Percentiles rank a stretch among this genome's conserved stretches.
These are phyloP conservation scores for Begonia masoniana DNA, from an alignment of 306 rosid species.

Conservation along the genomic window DNA sequence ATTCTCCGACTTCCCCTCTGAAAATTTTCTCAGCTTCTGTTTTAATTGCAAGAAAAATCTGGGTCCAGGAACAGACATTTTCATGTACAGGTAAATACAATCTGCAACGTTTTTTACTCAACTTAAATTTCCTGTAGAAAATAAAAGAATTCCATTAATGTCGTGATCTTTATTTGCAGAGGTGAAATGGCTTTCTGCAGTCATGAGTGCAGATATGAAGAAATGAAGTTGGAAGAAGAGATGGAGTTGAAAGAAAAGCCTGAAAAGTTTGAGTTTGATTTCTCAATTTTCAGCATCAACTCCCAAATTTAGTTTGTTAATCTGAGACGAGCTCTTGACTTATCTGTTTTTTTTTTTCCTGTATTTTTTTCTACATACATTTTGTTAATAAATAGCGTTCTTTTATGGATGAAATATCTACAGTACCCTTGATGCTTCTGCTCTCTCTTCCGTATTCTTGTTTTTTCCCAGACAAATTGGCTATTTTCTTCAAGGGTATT, in stretches of 20 bases:
- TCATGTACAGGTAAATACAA: conserved; percentile 72
- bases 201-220: conserved; percentile 63
- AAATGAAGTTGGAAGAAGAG: conserved; percentile 56
- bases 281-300: too few relatives aligned
- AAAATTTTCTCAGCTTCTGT: conserved; percentile 60
- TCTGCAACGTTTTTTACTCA: not conserved
- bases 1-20: conserved; percentile 21
- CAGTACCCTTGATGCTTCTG: too few relatives aligned
- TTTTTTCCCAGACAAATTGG: too few relatives aligned
- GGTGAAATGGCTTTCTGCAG: conserved; percentile 97
- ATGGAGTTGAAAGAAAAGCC: conserved; percentile 16
- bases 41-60: conserved; percentile 62
- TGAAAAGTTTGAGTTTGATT: not conserved
- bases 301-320: too few relatives aligned
- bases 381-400: too few relatives aligned
- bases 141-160: not conserved
- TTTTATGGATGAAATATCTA: too few relatives aligned
- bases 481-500: too few relatives aligned
- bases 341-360: too few relatives aligned
- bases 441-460: too few relatives aligned
- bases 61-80: conserved; percentile 67
- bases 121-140: not conserved
- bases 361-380: too few relatives aligned
- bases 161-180: conserved; percentile 21
- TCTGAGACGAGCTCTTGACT: too few relatives aligned